Base-by-base conservation (phyloP, 148 eudicot species). In the Spergularia bocconei region DNA sequence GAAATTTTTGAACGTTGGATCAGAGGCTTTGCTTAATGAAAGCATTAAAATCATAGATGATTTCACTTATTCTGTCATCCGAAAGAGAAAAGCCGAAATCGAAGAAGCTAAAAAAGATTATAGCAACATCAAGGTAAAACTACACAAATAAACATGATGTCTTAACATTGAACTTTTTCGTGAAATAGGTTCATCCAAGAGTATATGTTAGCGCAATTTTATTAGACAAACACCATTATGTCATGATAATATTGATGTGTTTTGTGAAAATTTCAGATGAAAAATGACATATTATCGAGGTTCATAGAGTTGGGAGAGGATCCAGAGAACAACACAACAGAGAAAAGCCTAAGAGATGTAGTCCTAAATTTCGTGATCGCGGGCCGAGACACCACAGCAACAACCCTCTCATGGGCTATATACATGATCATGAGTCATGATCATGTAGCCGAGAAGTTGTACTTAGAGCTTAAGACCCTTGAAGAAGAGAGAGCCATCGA, bases 351-450 rank as follows among this genome's bases (percentile, higher is more conserved):
- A 56, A 90, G 98, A 84, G 98, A 95, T 59, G 69, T 95, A 53
- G 96, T 91, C n/a, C 78, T 95, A 69, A 95, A 95, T 79, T 95
- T 95, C 67, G 98, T 95, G 62, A 95, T 95, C 17, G 98, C 97
- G 2, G 97, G 98, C 2, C 87, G 98, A 0, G 98, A 95, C 86
- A 95, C 98, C 1, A 95, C 98, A 55, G 98, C 98, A 25, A 85
- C 98, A 19, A 95, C 98, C 33, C 96, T 92, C 16, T 85, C 96
- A 51, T 95, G 98, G 98, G 98, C 93, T 67, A 80, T 90, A 52
- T 89, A 95, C 88, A 86, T 92, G 97, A 82, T 88, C 29, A 88
- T 89, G 92, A 84, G 83, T 2, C 87, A 95, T 59, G 51, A 77
- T 8, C 29, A 82, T 58, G 91, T 89, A 50, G 93, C 92, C 9